Base-by-base conservation (phyloP, 352 stramenopile species). In the Elongisporangium prolatum region DNA sequence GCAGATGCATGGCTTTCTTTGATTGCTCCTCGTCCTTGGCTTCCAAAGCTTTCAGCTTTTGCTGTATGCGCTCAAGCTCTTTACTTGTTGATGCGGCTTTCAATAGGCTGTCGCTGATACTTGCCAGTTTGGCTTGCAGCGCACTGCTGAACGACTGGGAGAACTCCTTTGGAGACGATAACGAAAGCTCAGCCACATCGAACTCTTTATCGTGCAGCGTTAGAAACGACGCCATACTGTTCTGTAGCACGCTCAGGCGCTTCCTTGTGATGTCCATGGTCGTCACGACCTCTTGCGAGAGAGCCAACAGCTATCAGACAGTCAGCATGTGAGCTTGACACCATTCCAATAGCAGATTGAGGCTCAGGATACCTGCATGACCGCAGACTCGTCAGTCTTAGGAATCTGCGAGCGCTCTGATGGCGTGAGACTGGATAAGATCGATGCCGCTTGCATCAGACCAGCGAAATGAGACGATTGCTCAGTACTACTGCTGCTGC, bases 1-100 rank as follows among this genome's bases (percentile, higher is more conserved):
- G 67, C 20, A 74, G 54, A 16, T 72, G 64, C 14, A 74, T 14
- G 0, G 60, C 59, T n/a, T 68, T 66, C 61, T 72, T 74, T 13
- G 71, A 25, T 50, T 74, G 67, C 40, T 51, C 40, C 16, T 72
- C 67, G 8, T 68, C 65, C 17, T 63, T 59, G 20, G 67, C 57
- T 38, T 68, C 60, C 1, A 60, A 9, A 2, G 21, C 21, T 14
- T 65, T 52, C 2, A 74, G 44, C 37, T 66, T 66, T 4, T 34
- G 44, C 4, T 56, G 67, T 17, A 61, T 4, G 0, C 54, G 63
- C 21, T 37, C 18, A 1, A 56, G 21, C 25, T 67, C 63, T 0
- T 37, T 25, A 16, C 40, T 55, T 6, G 52, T 60, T 1, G 38
- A 50, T 1, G 55, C 56, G 4, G 22, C 24, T 38, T 58, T 60